These are phyloP conservation scores for Aphanocladium album DNA, from an alignment of 2,329 filamentous ascomycete species.

Conservation along the genomic window DNA sequence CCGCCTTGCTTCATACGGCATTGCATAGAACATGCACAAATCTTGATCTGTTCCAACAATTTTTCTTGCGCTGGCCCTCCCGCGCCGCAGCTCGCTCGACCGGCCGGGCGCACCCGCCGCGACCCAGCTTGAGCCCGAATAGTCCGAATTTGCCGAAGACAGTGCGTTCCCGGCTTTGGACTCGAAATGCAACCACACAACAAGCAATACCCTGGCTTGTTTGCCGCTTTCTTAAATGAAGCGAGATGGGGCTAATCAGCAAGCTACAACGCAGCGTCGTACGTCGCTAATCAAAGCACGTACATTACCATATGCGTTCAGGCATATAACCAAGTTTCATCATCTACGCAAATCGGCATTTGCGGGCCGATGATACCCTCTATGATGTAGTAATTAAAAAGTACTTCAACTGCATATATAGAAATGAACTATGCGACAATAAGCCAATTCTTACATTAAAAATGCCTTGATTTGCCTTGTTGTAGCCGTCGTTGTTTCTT, in stretches of 20 bases:
- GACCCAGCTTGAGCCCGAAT: not conserved
- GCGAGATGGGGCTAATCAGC: not conserved
- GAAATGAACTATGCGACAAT: not conserved
- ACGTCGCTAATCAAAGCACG: not conserved
- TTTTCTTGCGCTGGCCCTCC: not conserved
- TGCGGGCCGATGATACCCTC: not conserved
- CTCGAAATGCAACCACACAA: not conserved
- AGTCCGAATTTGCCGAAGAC: conserved; percentile 5
- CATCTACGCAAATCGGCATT: not conserved
- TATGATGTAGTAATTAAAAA: not conserved
- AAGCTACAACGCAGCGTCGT: not conserved
- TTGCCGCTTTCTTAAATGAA: not conserved
- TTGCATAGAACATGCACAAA: not conserved
- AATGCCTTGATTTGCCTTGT: not conserved
- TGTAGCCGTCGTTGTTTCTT: not conserved
- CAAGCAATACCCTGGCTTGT: not conserved
- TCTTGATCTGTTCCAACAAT: not conserved
- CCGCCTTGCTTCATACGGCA: not conserved
- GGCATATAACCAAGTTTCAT: not conserved
- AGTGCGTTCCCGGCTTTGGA: not conserved
- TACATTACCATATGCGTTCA: not conserved
- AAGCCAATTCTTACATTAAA: not conserved
- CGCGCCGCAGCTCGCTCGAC: not conserved
- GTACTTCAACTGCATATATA: not conserved
- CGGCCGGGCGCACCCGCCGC: not conserved